A percentile compares a stretch with the other conserved stretches of the same genome.
These are phyloP conservation scores for Lepidium sativum DNA, from an alignment of 345 rosid species.

Conservation along the genomic window DNA sequence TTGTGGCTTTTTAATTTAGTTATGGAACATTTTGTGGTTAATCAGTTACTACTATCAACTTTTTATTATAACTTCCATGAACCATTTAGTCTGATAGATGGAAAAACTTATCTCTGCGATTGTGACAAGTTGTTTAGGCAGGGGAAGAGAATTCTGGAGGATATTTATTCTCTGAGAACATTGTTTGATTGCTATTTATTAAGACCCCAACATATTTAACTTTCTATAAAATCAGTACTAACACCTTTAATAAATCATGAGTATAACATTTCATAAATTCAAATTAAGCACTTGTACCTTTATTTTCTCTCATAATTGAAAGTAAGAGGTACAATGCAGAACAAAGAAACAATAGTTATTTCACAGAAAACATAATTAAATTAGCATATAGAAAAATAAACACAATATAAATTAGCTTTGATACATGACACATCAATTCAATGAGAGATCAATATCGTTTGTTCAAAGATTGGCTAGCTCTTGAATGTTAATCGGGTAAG, in stretches of 20 bases:
- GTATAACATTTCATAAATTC: neutral
- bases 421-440: neutral
- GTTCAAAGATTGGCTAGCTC: conserved; percentile 47
- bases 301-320: neutral
- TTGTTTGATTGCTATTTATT: too few species aligned
- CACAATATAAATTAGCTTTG: neutral
- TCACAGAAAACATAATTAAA: neutral
- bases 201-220: too few species aligned
- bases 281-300: neutral
- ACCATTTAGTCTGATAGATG: too few species aligned
- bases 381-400: neutral
- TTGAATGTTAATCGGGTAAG: conserved; percentile 68
- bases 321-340: neutral
- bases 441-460: neutral
- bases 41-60: too few species aligned
- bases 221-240: neutral
- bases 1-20: too few species aligned
- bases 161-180: too few species aligned
- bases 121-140: too few species aligned
- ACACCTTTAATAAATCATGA: neutral
- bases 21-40: too few species aligned
- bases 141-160: too few species aligned
- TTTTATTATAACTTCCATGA: too few species aligned
- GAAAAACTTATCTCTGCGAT: too few species aligned
- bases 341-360: conserved; percentile 5